These are phyloP conservation scores for Psophocarpus tetragonolobus DNA, from an alignment of 306 rosid species.

Conservation along the genomic window DNA sequence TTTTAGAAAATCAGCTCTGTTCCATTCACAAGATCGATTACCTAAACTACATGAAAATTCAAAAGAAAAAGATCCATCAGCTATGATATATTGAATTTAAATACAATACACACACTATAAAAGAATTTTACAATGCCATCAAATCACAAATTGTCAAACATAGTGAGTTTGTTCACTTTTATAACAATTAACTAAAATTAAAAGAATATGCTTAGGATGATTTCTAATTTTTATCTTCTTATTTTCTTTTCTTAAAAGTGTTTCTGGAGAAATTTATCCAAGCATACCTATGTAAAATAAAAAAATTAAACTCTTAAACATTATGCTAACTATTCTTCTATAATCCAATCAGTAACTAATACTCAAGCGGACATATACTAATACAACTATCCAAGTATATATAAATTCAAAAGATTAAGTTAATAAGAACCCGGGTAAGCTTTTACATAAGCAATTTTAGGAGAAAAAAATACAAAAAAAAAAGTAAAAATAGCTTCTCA, in stretches of 20 bases:
- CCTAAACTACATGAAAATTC: neutral
- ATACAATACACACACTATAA: neutral
- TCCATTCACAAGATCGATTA: neutral
- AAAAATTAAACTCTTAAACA: neutral
- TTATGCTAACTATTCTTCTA: neutral
- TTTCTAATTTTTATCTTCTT: neutral
- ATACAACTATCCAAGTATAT: too few relatives aligned
- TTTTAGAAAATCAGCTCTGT: neutral
- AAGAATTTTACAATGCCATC: too few relatives aligned
- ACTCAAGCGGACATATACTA: neutral
- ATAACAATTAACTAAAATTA: too few relatives aligned
- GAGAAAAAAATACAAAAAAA: too few relatives aligned
- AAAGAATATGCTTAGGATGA: neutral
- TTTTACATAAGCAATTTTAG: too few relatives aligned
- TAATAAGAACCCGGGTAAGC: too few relatives aligned
- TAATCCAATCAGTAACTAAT: neutral
- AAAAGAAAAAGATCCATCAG: neutral
- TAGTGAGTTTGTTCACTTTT: too few relatives aligned
- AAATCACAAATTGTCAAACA: neutral
- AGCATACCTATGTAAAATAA: too few relatives aligned
- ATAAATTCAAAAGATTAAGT: neutral
- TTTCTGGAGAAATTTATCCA: too few relatives aligned
- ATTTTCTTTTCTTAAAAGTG: too few relatives aligned
- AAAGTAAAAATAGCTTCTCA: too few relatives aligned
- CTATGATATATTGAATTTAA: neutral